These are phyloP conservation scores for Sclerotinia borealis DNA, from an alignment of 2,329 filamentous ascomycete species.

Conservation along the genomic window DNA sequence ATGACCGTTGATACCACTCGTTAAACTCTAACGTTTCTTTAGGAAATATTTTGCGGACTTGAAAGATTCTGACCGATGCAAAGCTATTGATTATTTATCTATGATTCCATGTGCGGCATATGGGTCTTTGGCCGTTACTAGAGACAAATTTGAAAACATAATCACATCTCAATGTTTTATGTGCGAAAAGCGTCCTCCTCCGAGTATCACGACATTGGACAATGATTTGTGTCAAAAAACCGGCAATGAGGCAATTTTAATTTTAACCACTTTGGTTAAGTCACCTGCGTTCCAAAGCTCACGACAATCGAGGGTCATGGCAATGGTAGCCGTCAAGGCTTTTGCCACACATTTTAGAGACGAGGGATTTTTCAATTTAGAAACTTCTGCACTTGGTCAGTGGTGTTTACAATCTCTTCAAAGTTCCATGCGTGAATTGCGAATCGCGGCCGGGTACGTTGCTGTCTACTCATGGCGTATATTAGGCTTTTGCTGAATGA, in stretches of 20 bases:
- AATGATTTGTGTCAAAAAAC: constrained; percentile 17
- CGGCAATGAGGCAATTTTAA: constrained; percentile 37
- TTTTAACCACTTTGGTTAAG: constrained; percentile 42
- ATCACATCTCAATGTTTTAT: constrained; percentile 25
- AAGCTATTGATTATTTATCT: constrained; percentile 49
- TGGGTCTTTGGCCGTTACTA: constrained; percentile 35
- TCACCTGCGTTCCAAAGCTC: constrained; percentile 45
- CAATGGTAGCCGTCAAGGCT: constrained; percentile 65
- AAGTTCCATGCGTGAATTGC: constrained; percentile 78
- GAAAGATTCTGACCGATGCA: constrained; percentile 45
- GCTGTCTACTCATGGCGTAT: background rate
- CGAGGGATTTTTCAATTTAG: constrained; percentile 56
- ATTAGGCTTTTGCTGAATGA: constrained; percentile 18
- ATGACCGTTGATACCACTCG: background rate
- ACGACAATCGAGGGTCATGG: constrained; percentile 58
- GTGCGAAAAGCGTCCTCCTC: constrained; percentile 25
- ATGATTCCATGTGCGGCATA: constrained; percentile 51
- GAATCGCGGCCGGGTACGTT: constrained; percentile 65
- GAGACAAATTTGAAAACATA: constrained; percentile 28
- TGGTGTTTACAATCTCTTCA: constrained; percentile 77
- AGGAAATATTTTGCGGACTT: constrained; percentile 41
- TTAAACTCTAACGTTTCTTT: constrained; percentile 6
- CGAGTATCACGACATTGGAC: constrained; percentile 18
- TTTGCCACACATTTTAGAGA: constrained; percentile 62
- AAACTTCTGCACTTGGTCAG: constrained; percentile 62